phyloP scores from a whole-genome alignment of 169 alveolate species.

The Eimeria sp. region DNA sequence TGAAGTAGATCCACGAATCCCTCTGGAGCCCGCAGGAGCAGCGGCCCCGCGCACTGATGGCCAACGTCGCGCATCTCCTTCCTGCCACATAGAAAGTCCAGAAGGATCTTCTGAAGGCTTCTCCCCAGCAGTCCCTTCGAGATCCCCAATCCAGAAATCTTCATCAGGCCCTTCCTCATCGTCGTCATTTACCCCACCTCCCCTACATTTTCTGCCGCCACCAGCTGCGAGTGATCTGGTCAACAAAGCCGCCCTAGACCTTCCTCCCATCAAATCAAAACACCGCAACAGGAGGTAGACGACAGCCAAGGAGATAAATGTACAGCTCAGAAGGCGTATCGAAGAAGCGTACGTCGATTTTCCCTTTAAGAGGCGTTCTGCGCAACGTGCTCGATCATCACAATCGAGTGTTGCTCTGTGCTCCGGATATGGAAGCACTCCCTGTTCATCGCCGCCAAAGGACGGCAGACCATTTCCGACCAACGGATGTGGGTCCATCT shows the following conservation, averaged over 20 bases:
- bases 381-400: neutral
- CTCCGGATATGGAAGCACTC: neutral
- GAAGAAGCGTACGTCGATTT: neutral
- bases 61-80: neutral
- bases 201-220: neutral
- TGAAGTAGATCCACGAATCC: neutral
- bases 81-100: neutral
- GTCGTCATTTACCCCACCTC: neutral
- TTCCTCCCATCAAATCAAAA: neutral
- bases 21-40: neutral
- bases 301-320: neutral
- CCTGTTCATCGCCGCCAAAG: neutral
- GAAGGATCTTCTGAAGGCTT: neutral
- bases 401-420: neutral
- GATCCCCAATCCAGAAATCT: neutral
- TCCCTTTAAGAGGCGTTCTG: neutral
- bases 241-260: neutral
- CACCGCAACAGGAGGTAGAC: slow-evolving; percentile 6
- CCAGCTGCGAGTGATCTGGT: slow-evolving; percentile 1
- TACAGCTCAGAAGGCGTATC: neutral
- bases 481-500: neutral
- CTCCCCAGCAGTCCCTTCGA: neutral
- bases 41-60: neutral
- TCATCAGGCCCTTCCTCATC: neutral
- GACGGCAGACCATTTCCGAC: neutral